These are phyloP conservation scores for Spongiforma sp. DNA, from an alignment of 1,284 basidiomycete genomes.

Conservation along the genomic window DNA sequence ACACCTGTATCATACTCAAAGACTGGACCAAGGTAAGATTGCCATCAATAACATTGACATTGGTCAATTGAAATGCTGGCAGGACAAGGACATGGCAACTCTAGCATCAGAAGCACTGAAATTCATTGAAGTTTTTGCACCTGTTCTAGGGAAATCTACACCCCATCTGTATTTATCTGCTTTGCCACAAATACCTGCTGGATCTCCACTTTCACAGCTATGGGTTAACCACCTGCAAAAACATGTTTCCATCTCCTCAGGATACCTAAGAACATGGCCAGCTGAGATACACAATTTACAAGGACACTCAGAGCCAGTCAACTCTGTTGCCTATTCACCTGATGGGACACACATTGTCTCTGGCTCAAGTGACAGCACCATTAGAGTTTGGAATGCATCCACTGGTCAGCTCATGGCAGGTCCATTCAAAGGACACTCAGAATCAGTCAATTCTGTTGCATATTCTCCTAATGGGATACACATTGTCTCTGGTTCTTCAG, in stretches of 20 bases:
- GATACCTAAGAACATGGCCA: background rate
- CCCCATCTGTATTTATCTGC: background rate
- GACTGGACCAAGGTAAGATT: background rate
- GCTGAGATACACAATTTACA: background rate
- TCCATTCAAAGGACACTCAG: no score
- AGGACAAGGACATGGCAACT: background rate
- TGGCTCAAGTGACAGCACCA: no score
- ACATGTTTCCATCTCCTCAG: background rate
- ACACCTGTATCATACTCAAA: background rate
- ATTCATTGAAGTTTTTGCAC: background rate
- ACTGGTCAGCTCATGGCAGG: no score
- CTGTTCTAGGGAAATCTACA: background rate
- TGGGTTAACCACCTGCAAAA: background rate
- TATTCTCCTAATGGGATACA: no score
- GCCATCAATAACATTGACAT: background rate
- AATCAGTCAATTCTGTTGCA: no score
- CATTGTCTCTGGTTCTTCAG: no score
- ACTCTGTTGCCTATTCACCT: no score
- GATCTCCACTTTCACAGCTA: background rate
- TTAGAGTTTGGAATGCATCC: no score
- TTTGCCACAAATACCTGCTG: background rate
- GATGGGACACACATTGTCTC: no score
- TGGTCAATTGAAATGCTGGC: background rate
- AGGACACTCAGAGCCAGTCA: background rate
- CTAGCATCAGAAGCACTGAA: background rate